Percentiles rank a stretch among this genome's conserved stretches.
Evolutionary conservation across 768 basidiomycete genomes (phyloP).

Genomic region (Cystofilobasidium ferigula): DNA sequence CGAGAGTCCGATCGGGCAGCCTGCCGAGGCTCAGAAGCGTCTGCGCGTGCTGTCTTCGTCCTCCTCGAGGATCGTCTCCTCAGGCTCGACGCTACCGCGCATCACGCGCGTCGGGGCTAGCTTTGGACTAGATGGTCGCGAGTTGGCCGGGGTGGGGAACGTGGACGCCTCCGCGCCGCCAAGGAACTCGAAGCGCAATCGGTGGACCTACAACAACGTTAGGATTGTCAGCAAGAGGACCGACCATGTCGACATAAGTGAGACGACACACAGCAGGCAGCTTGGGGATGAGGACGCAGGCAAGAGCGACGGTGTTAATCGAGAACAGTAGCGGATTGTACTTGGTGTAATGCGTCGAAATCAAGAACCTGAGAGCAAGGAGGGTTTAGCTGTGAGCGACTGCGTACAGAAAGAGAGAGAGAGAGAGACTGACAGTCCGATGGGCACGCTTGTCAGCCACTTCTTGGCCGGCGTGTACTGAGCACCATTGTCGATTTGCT

Average conservation of each 20-base stretch:
- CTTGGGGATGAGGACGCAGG: slow-evolving; percentile 83
- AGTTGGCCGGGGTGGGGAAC: slow-evolving; percentile 2
- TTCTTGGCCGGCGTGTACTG: slow-evolving; percentile 98
- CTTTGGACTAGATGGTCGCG: background rate
- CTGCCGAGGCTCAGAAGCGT: no score
- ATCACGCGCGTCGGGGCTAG: background rate
- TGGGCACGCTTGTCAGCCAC: slow-evolving; percentile 82
- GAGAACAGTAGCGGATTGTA: slow-evolving; percentile 83
- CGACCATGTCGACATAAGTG: background rate
- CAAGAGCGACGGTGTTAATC: slow-evolving; percentile 69
- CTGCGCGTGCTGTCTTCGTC: background rate
- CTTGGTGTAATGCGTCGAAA: slow-evolving; percentile 94
- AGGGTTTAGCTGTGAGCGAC: background rate
- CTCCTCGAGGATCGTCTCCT: background rate
- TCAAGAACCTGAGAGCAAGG: slow-evolving; percentile 58
- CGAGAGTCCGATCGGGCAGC: no score
- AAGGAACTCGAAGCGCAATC: slow-evolving; percentile 32
- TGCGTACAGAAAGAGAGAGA: slow-evolving; percentile 1
- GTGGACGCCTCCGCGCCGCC: background rate
- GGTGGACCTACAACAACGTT: slow-evolving; percentile 28
- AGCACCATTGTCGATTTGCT: slow-evolving; percentile 96
- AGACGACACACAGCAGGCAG: slow-evolving; percentile 64
- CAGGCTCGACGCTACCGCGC: background rate
- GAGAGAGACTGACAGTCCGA: slow-evolving; percentile 60
- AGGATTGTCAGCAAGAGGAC: background rate